phyloP scores from a whole-genome alignment of 306 rosid species.

The Trichosanthes truncata region DNA sequence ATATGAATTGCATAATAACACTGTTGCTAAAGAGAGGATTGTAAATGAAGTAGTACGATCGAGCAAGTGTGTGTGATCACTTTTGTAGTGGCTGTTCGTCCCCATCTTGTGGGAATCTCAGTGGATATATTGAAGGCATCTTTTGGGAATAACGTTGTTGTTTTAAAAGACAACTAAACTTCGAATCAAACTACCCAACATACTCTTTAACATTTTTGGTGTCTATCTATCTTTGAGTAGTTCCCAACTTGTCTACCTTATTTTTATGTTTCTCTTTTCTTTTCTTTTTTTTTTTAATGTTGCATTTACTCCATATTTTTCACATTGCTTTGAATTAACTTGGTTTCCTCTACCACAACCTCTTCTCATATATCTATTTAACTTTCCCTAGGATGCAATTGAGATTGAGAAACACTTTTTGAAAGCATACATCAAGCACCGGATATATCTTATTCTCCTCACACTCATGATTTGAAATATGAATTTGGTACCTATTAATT shows the following conservation, averaged over 20 bases:
- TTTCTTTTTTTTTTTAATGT: neutral
- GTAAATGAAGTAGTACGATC: neutral
- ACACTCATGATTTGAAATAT: no score
- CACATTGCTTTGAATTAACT: no score
- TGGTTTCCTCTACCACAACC: no score
- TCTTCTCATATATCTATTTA: no score
- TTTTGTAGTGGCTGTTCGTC: constrained; percentile 30
- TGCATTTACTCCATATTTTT: neutral
- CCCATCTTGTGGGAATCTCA: constrained; percentile 53
- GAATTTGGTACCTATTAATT: no score
- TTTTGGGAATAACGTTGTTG: constrained; percentile 11
- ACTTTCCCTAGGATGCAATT: no score
- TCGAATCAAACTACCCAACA: constrained; percentile 1
- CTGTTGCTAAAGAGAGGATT: neutral
- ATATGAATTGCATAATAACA: neutral
- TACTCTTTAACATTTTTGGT: neutral
- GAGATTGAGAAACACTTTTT: no score
- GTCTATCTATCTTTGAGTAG: neutral
- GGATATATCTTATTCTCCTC: no score
- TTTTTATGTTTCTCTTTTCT: neutral
- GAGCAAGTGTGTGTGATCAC: neutral
- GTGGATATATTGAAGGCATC: constrained; percentile 36
- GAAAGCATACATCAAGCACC: no score
- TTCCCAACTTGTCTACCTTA: neutral
- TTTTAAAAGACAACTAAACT: neutral